phyloP scores from a whole-genome alignment of 176 grass and related monocot species.

The bread wheat (Triticum aestivum) region DNA sequence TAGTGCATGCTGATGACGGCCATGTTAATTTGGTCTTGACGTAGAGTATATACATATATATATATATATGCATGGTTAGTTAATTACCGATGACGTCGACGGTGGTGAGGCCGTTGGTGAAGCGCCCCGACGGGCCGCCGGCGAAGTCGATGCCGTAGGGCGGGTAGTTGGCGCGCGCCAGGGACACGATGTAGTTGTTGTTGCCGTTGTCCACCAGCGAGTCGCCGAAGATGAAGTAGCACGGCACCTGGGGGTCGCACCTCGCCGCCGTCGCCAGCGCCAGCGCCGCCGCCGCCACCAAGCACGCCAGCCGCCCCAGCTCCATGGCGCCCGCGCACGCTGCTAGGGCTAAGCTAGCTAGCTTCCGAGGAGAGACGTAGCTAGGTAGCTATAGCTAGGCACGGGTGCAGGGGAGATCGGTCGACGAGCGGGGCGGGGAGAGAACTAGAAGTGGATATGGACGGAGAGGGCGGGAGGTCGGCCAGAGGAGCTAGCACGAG shows the following conservation, averaged over 20 bases:
- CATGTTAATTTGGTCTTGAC: not conserved
- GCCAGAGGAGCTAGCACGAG: not conserved
- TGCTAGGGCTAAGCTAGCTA: not conserved
- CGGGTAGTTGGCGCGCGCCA: conserved; percentile 82
- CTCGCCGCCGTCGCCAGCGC: conserved; percentile 33
- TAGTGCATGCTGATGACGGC: not conserved
- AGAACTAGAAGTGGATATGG: not conserved
- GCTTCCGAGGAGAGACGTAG: not conserved
- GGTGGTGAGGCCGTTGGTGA: conserved; percentile 92
- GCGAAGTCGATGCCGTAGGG: conserved; percentile 98
- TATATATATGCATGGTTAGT: too few relatives aligned
- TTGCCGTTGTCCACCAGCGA: conserved; percentile 99
- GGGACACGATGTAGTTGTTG: conserved; percentile 91
- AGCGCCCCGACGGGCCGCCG: conserved; percentile 57
- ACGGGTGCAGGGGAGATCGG: not conserved
- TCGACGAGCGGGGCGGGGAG: too few relatives aligned
- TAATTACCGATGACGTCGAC: conserved; percentile 81
- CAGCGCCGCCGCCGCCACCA: conserved; percentile 10
- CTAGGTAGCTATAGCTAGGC: not conserved
- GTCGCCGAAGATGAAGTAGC: conserved; percentile 99
- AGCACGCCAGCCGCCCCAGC: conserved; percentile 19
- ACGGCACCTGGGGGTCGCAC: conserved; percentile 79
- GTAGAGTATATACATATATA: too few relatives aligned
- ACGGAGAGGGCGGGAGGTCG: too few relatives aligned
- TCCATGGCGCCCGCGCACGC: conserved; percentile 16